Evolutionary conservation across 23 red algal genomes (phyloP).

Genomic region (Porphyridium purpureum): DNA sequence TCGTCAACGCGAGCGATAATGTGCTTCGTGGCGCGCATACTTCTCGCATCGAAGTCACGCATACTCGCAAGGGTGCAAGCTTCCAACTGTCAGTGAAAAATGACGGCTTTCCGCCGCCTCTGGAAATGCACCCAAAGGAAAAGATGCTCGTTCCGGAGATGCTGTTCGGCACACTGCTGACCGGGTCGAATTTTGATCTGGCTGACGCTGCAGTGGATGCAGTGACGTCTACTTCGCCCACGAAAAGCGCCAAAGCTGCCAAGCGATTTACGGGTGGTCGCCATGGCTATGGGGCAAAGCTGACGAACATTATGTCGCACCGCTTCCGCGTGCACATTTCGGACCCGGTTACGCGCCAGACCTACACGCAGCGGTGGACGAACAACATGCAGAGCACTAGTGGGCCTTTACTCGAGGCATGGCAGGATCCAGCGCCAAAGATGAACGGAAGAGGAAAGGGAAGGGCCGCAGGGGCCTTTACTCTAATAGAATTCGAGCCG

Average conservation of each 20-base stretch:
- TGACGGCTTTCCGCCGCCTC: constrained; percentile 7
- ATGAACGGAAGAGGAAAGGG: too few relatives aligned
- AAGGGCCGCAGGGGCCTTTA: constrained; percentile 5
- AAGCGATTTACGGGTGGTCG: constrained; percentile 21
- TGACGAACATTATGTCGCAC: constrained; percentile 41
- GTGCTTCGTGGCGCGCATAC: constrained; percentile 6
- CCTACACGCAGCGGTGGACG: constrained; percentile 9
- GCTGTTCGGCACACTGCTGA: constrained; percentile 40
- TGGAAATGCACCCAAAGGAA: constrained; percentile 20
- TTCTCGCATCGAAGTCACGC: too few relatives aligned
- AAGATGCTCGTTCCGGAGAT: constrained; percentile 34
- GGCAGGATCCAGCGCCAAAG: too few relatives aligned
- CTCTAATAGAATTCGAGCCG: constrained; percentile 7
- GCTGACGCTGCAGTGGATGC: background rate
- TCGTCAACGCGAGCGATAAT: constrained; percentile 42
- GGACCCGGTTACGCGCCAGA: constrained; percentile 6
- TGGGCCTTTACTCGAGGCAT: too few relatives aligned
- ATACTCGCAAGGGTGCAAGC: background rate
- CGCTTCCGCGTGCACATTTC: constrained; percentile 18
- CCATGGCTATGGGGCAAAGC: constrained; percentile 45
- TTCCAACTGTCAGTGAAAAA: constrained; percentile 17
- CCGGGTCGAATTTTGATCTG: constrained; percentile 31
- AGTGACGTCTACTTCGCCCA: background rate
- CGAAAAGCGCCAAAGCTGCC: background rate
- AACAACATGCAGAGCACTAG: constrained; percentile 1